These are phyloP conservation scores for Colletotrichum liaoningense DNA, from an alignment of 2,329 filamentous ascomycete species.

Conservation along the genomic window DNA sequence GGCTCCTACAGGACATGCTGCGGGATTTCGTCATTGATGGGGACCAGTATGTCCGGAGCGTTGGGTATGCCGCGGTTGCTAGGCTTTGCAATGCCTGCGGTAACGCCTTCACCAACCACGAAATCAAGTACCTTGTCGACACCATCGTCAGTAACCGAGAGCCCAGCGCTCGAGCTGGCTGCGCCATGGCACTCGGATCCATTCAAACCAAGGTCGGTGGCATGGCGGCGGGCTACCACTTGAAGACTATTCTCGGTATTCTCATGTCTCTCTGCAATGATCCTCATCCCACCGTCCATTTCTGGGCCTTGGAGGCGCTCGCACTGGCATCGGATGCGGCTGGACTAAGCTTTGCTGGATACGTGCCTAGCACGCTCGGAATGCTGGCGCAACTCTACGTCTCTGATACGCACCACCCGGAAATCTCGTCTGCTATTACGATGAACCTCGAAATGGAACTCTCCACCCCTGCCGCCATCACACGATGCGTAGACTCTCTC, in stretches of 20 bases:
- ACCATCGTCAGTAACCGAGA: slow-evolving; percentile 95
- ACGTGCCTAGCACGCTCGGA: slow-evolving; percentile 89
- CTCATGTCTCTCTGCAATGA: slow-evolving; percentile 98
- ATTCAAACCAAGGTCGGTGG: slow-evolving; percentile 97
- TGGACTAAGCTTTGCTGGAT: slow-evolving; percentile 90
- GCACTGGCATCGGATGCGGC: slow-evolving; percentile 90
- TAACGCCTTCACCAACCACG: slow-evolving; percentile 86
- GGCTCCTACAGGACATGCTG: slow-evolving; percentile 81
- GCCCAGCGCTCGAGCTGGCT: slow-evolving; percentile 91
- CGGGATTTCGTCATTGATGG: slow-evolving; percentile 81
- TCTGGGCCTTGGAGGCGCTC: slow-evolving; percentile 93
- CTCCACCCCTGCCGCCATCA: slow-evolving; percentile 84
- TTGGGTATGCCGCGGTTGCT: slow-evolving; percentile 88
- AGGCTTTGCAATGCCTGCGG: slow-evolving; percentile 87
- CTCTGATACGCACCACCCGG: slow-evolving; percentile 89
- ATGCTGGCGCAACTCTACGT: slow-evolving; percentile 96
- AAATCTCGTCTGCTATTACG: slow-evolving; percentile 81
- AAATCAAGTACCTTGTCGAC: slow-evolving; percentile 92
- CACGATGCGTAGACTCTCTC: slow-evolving; percentile 90
- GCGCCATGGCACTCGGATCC: slow-evolving; percentile 90
- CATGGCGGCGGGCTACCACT: slow-evolving; percentile 95
- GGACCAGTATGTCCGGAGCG: slow-evolving; percentile 86
- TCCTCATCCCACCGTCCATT: slow-evolving; percentile 93
- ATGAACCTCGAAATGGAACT: slow-evolving; percentile 92
- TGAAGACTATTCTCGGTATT: slow-evolving; percentile 97